These are phyloP conservation scores for Pythium oligandrum DNA, from an alignment of 352 stramenopile genomes.

Conservation along the genomic window DNA sequence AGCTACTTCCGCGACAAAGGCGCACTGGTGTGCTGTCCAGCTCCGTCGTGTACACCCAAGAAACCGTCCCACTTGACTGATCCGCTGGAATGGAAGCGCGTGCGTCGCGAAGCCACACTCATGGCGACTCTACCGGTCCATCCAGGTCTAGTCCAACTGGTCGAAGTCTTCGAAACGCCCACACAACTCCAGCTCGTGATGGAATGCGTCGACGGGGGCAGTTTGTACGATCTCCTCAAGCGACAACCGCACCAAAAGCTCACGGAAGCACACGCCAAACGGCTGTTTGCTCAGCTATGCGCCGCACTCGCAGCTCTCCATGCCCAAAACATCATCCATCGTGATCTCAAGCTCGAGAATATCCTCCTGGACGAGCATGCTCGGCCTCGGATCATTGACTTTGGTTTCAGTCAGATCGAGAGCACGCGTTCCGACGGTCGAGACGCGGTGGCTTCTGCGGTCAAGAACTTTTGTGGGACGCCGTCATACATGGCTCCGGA, in stretches of 20 bases:
- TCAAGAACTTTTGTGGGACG: slow-evolving; percentile 76
- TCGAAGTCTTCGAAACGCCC: slow-evolving; percentile 56
- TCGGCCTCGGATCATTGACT: slow-evolving; percentile 50
- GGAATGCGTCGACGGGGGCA: slow-evolving; percentile 35
- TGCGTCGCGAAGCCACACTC: slow-evolving; percentile 49
- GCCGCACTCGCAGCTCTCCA: slow-evolving; percentile 39
- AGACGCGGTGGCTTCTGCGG: not conserved
- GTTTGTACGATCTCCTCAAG: slow-evolving; percentile 39
- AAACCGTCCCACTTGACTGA: slow-evolving; percentile 13
- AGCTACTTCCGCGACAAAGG: slow-evolving; percentile 44
- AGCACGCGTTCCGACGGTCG: not conserved
- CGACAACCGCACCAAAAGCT: slow-evolving; percentile 27
- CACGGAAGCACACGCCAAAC: slow-evolving; percentile 24
- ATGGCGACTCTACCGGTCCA: slow-evolving; percentile 34
- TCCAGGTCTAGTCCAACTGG: slow-evolving; percentile 38
- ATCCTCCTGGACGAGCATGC: slow-evolving; percentile 41
- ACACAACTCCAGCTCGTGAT: slow-evolving; percentile 56
- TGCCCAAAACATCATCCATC: slow-evolving; percentile 49
- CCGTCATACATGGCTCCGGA: slow-evolving; percentile 80
- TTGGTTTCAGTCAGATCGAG: slow-evolving; percentile 66
- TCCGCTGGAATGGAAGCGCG: slow-evolving; percentile 51
- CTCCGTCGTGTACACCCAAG: slow-evolving; percentile 2
- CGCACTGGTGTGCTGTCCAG: slow-evolving; percentile 26
- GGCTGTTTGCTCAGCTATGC: slow-evolving; percentile 40
- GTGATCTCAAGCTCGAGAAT: slow-evolving; percentile 79